These are phyloP conservation scores for Phytophthora boehmeriae DNA, from an alignment of 352 stramenopile species.

Conservation along the genomic window DNA sequence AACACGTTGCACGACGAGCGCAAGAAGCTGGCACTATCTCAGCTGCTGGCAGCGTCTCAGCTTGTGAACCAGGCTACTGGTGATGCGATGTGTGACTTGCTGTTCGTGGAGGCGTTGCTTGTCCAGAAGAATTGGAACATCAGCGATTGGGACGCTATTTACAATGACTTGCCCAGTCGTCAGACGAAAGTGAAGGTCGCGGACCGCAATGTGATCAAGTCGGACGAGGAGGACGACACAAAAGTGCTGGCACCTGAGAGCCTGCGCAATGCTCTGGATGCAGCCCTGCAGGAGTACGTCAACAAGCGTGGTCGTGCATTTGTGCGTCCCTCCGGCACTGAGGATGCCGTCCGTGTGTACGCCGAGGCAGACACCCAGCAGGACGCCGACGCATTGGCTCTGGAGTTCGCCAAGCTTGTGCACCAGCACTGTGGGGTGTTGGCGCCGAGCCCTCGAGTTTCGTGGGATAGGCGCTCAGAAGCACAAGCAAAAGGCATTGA, in stretches of 20 bases:
- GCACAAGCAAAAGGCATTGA: conserved; percentile 1
- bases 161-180: conserved; percentile 94
- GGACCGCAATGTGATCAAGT: conserved; percentile 67
- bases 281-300: conserved; percentile 59
- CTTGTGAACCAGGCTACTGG: conserved; percentile 98
- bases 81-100: conserved; percentile 96
- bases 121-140: conserved; percentile 89
- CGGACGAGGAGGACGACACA: conserved; percentile 72
- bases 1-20: conserved; percentile 72
- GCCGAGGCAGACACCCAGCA: conserved; percentile 93
- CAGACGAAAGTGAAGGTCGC: conserved; percentile 88
- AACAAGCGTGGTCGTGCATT: conserved; percentile 88
- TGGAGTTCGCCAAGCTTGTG: conserved; percentile 82
- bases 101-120: conserved; percentile 96
- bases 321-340: conserved; percentile 96
- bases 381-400: conserved; percentile 90
- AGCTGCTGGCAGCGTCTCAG: conserved; percentile 87
- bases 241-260: conserved; percentile 61
- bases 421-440: conserved; percentile 79
- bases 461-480: conserved; percentile 51
- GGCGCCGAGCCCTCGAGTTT: conserved; percentile 68
- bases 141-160: conserved; percentile 94
- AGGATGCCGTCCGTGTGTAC: conserved; percentile 99
- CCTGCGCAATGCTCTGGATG: conserved; percentile 62
- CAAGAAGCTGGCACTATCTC: conserved; percentile 83